These are phyloP conservation scores for Penicillium cinerascens DNA, from an alignment of 495 filamentous ascomycete genomes.

Conservation along the genomic window DNA sequence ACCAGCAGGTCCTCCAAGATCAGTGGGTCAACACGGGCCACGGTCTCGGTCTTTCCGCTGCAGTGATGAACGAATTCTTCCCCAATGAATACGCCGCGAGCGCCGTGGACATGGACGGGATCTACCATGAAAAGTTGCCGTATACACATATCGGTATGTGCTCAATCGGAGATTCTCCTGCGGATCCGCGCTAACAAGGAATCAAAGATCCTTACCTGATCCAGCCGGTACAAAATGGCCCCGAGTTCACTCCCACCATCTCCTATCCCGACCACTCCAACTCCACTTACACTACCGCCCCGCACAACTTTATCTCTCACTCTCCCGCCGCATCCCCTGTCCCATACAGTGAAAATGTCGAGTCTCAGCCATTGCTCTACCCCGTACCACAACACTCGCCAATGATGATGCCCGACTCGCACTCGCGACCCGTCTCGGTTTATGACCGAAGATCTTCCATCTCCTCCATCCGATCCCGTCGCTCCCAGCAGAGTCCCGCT, in stretches of 20 bases:
- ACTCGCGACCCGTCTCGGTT: conserved; percentile 36
- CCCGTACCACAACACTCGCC: conserved; percentile 34
- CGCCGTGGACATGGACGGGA: conserved; percentile 33
- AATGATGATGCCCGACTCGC: conserved; percentile 31
- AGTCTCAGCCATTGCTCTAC: conserved; percentile 24
- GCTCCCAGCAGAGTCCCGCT: conserved; percentile 52
- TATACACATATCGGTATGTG: conserved; percentile 82
- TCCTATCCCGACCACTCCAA: conserved; percentile 33
- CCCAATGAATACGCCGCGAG: conserved; percentile 42
- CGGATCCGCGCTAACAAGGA: conserved; percentile 2
- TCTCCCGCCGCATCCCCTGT: conserved; percentile 36
- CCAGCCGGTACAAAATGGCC: conserved; percentile 38
- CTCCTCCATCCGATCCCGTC: conserved; percentile 53
- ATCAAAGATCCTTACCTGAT: conserved; percentile 58
- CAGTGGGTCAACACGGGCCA: conserved; percentile 60
- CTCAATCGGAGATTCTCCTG: not conserved
- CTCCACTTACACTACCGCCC: conserved; percentile 20
- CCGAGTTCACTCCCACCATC: conserved; percentile 30
- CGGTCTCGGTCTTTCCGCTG: conserved; percentile 64
- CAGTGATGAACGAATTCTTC: conserved; percentile 61
- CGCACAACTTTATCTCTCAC: conserved; percentile 28
- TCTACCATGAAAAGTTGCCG: conserved; percentile 56
- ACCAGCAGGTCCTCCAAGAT: conserved; percentile 56
- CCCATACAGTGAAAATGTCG: conserved; percentile 25
- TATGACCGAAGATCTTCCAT: conserved; percentile 51